Evolutionary conservation across 208 protist genomes (phyloP).

Genomic region (Porcisia hertigi): DNA sequence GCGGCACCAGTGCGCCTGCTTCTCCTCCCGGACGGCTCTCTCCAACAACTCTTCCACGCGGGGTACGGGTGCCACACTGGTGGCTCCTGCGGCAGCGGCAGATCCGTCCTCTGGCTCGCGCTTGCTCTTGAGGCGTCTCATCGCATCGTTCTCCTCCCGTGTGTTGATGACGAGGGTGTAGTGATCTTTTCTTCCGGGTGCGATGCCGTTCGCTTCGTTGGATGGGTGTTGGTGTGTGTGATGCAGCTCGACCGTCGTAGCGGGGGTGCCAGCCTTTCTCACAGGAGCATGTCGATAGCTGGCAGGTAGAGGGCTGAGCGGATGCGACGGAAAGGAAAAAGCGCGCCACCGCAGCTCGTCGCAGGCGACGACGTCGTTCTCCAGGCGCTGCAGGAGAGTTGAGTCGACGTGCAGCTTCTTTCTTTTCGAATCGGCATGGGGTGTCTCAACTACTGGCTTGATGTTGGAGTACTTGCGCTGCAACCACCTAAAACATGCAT

Average conservation of each 20-base stretch:
- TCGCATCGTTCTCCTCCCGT: conserved; percentile 7
- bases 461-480: conserved; percentile 24
- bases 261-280: conserved; percentile 5
- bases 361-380: conserved; percentile 59
- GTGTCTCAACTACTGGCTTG: not conserved
- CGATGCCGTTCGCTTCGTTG: not conserved
- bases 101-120: conserved; percentile 1
- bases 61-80: not conserved
- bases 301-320: conserved; percentile 25
- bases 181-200: not conserved
- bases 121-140: conserved; percentile 4
- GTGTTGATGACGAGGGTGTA: conserved; percentile 20
- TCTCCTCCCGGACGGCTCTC: conserved; percentile 9
- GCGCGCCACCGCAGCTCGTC: conserved; percentile 41
- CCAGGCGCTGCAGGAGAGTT: conserved; percentile 17
- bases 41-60: conserved; percentile 19
- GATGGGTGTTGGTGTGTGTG: not conserved
- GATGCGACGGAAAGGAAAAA: conserved; percentile 52
- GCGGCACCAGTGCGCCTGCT: conserved; percentile 12
- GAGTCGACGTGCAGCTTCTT: conserved; percentile 15
- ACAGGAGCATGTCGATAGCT: conserved; percentile 34
- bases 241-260: conserved; percentile 8
- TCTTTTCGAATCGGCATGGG: not conserved
- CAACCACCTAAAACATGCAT: conserved; percentile 61
- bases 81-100: not conserved